A percentile compares a stretch with the other conserved stretches of the same genome.
phyloP scores from a whole-genome alignment of 176 grass and related monocot genomes.

The Hyparrhenia diplandra region DNA sequence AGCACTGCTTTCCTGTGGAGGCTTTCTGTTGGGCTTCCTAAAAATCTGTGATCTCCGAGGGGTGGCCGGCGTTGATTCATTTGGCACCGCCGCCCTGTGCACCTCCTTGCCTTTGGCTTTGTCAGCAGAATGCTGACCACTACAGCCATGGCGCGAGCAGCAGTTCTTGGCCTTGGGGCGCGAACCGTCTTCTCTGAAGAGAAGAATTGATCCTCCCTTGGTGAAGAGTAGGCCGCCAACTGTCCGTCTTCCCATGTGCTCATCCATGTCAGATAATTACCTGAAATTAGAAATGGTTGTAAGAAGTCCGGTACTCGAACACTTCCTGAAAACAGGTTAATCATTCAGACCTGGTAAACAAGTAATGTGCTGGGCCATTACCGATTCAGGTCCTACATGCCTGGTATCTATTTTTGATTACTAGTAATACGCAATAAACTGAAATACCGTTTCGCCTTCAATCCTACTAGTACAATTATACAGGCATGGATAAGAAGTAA shows the following conservation, averaged over 20 bases:
- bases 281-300: slow-evolving; percentile 9
- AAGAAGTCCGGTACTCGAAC: neutral
- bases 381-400: neutral
- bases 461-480: neutral
- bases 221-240: slow-evolving; percentile 75
- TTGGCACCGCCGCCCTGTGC: slow-evolving; percentile 24
- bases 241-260: slow-evolving; percentile 76
- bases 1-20: slow-evolving; percentile 20
- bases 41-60: slow-evolving; percentile 24
- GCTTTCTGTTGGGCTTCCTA: slow-evolving; percentile 21
- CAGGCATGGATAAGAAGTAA: no score
- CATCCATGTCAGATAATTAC: slow-evolving; percentile 46
- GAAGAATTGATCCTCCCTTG: slow-evolving; percentile 75
- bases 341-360: neutral
- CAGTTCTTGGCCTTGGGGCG: slow-evolving; percentile 24
- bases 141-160: slow-evolving; percentile 53
- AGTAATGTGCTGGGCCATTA: neutral
- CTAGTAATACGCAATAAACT: neutral
- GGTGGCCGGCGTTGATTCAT: slow-evolving; percentile 21
- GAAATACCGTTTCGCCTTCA: neutral
- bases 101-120: slow-evolving; percentile 41
- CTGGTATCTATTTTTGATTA: neutral
- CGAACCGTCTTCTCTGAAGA: slow-evolving; percentile 67
- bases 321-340: neutral
- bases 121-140: slow-evolving; percentile 21